A percentile compares a stretch with the other conserved stretches of the same genome.
These are phyloP conservation scores for Serendipita sp. DNA, from an alignment of 768 basidiomycete genomes.

Conservation along the genomic window DNA sequence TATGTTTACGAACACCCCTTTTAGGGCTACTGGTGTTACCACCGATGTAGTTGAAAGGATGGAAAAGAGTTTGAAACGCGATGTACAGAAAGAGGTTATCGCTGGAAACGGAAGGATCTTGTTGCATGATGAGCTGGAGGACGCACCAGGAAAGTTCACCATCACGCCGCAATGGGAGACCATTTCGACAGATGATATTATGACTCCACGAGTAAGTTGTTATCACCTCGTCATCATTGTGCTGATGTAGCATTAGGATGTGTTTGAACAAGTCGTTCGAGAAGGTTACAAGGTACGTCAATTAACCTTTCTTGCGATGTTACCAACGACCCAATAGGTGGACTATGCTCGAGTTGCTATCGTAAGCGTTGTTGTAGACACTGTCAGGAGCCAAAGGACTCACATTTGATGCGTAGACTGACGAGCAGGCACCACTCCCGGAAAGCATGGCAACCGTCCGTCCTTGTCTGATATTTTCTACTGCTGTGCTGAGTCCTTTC, in stretches of 20 bases:
- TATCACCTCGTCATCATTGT: not conserved
- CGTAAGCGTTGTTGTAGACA: conserved; percentile 30
- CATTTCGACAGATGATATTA: conserved; percentile 61
- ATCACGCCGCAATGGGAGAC: conserved; percentile 94
- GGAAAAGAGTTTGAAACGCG: conserved; percentile 76
- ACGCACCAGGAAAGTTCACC: conserved; percentile 73
- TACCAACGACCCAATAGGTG: conserved; percentile 31
- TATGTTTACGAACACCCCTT: not conserved
- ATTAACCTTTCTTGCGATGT: not conserved
- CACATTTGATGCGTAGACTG: conserved; percentile 44
- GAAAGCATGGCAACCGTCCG: conserved; percentile 19
- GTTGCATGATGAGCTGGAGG: conserved; percentile 91
- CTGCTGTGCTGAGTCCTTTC: conserved; percentile 38
- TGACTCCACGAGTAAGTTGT: conserved; percentile 47
- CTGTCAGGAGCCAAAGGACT: not conserved
- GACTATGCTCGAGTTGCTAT: conserved; percentile 84
- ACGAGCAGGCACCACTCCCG: conserved; percentile 92
- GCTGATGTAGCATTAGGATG: conserved; percentile 26
- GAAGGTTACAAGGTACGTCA: conserved; percentile 58
- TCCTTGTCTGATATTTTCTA: not conserved
- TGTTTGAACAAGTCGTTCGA: conserved; percentile 52
- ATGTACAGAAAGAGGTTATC: conserved; percentile 71
- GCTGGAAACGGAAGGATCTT: conserved; percentile 59
- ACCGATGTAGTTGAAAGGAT: conserved; percentile 82
- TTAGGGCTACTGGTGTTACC: conserved; percentile 83